phyloP scores from a whole-genome alignment of 768 basidiomycete species.

The Leucocoprinus sp. region DNA sequence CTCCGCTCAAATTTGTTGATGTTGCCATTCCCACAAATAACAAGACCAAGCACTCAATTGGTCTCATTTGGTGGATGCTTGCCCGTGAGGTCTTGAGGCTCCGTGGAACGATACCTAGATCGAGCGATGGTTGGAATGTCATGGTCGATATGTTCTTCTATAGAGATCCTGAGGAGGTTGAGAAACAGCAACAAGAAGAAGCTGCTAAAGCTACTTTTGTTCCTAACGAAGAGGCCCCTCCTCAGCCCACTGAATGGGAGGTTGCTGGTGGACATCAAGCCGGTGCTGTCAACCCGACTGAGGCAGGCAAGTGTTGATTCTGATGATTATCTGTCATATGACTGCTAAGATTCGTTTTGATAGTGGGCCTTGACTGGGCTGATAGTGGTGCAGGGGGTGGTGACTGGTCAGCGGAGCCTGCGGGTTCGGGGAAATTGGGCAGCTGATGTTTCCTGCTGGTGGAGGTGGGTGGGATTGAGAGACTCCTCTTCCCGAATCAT shows the following conservation, averaged over 20 bases:
- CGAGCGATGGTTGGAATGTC: conserved; percentile 90
- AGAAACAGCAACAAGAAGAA: conserved; percentile 95
- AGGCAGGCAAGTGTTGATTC: conserved; percentile 41
- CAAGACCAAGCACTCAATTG: conserved; percentile 96
- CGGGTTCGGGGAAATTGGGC: conserved; percentile 33
- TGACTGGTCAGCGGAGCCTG: conserved; percentile 88
- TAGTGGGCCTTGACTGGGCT: conserved; percentile 79
- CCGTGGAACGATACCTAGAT: conserved; percentile 87
- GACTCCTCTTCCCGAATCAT: neutral
- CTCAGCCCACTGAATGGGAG: conserved; percentile 58
- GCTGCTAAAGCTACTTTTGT: conserved; percentile 70
- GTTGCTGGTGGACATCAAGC: conserved; percentile 56
- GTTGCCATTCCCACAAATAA: conserved; percentile 99
- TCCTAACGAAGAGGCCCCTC: conserved; percentile 40
- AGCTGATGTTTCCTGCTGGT: conserved; percentile 27
- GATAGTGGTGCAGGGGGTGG: conserved; percentile 48
- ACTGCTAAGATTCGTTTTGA: conserved; percentile 8
- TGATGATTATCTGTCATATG: conserved; percentile 3
- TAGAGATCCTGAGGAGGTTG: conserved; percentile 98
- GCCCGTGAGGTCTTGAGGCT: conserved; percentile 96
- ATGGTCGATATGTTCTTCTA: conserved; percentile 99
- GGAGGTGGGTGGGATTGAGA: conserved; percentile 32
- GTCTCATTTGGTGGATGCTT: conserved; percentile 96
- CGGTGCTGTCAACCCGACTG: conserved; percentile 70
- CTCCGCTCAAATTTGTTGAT: conserved; percentile 95